A percentile compares a stretch with the other conserved stretches of the same genome.
Conservation (phyloP, 768 basidiomycete species). For the Amanita pseudoporphyria region DNA sequence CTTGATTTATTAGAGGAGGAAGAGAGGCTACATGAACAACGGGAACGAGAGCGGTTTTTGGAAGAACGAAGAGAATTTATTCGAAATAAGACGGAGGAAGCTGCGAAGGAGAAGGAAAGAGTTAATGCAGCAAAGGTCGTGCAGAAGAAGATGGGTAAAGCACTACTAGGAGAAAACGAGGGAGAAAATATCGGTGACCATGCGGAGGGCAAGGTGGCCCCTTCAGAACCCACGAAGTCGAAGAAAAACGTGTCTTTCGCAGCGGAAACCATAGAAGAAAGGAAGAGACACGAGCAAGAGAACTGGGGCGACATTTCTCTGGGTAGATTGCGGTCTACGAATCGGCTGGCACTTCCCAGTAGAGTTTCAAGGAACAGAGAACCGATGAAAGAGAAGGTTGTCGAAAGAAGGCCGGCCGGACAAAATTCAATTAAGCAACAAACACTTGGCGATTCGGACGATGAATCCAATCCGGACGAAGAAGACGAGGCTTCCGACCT, state of each 20-base stretch:
- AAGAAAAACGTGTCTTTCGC: constrained; percentile 65
- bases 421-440: constrained; percentile 12
- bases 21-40: constrained; percentile 38
- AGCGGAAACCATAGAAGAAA: constrained; percentile 21
- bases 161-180: constrained; percentile 41
- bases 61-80: constrained; percentile 37
- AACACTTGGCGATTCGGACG: constrained; percentile 50
- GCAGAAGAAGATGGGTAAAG: constrained; percentile 74
- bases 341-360: constrained; percentile 27
- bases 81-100: constrained; percentile 41
- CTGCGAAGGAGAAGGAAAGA: constrained; percentile 27
- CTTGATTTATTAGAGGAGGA: constrained; percentile 67
- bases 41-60: constrained; percentile 28
- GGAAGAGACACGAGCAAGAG: constrained; percentile 10
- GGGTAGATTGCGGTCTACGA: constrained; percentile 33
- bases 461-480: constrained; percentile 44
- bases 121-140: constrained; percentile 37
- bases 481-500: constrained; percentile 12
- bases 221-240: constrained; percentile 21
- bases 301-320: constrained; percentile 50
- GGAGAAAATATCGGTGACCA: constrained; percentile 26
- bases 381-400: constrained; percentile 61
- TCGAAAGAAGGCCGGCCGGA: constrained; percentile 48
- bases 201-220: constrained; percentile 16
- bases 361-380: constrained; percentile 25